phyloP scores from a whole-genome alignment of 116 monocot genomes.

The Dioscorea cayenensis region DNA sequence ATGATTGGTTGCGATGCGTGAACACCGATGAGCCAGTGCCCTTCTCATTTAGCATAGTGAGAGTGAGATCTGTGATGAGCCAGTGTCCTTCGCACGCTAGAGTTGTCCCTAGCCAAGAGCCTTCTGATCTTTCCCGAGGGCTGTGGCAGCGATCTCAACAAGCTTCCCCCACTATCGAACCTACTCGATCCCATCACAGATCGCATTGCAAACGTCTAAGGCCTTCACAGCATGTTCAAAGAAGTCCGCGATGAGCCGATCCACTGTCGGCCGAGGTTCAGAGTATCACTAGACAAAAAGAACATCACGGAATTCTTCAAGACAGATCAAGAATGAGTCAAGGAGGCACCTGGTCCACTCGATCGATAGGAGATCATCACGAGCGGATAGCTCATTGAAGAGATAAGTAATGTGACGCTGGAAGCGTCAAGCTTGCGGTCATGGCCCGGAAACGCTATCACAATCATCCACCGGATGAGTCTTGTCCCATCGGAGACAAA shows the following conservation, averaged over 20 bases:
- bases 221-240: slow-evolving; percentile 67
- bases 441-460: slow-evolving; percentile 1
- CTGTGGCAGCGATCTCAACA: slow-evolving; percentile 40
- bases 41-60: slow-evolving; percentile 47
- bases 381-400: slow-evolving; percentile 36
- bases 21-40: slow-evolving; percentile 20
- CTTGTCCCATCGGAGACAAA: slow-evolving; percentile 48
- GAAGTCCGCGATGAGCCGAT: slow-evolving; percentile 43
- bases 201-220: slow-evolving; percentile 74
- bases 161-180: slow-evolving; percentile 44
- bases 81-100: slow-evolving; percentile 57
- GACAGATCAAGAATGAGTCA: slow-evolving; percentile 26
- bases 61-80: slow-evolving; percentile 37
- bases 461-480: slow-evolving; percentile 16
- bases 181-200: slow-evolving; percentile 66
- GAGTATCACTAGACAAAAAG: slow-evolving; percentile 13
- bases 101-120: slow-evolving; percentile 49
- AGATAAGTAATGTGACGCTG: slow-evolving; percentile 56
- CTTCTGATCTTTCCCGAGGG: slow-evolving; percentile 12
- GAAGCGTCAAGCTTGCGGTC: slow-evolving; percentile 36
- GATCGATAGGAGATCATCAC: slow-evolving; percentile 16
- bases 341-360: slow-evolving; percentile 32
- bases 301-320: slow-evolving; percentile 22
- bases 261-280: slow-evolving; percentile 26
- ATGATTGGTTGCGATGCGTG: slow-evolving; percentile 19